Base-by-base conservation (phyloP, 306 rosid genomes). In the Dryas drummondii region DNA sequence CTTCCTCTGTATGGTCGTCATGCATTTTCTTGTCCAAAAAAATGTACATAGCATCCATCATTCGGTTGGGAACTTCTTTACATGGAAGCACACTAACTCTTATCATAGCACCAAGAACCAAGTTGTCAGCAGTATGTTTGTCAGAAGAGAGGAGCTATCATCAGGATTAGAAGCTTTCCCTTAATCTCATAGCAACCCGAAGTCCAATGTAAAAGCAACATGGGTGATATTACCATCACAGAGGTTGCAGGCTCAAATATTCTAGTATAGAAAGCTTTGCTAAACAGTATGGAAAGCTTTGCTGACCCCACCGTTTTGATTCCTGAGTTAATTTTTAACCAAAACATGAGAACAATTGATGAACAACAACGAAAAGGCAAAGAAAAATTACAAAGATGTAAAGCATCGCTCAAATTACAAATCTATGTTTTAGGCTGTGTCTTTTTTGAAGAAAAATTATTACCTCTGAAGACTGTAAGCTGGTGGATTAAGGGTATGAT, bases 21-120 rank as follows among this genome's bases (percentile, higher is more conserved):
- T 55, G 70, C 64, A 70, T 61, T 52, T 73, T 75, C 73, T 17
- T 11, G 51, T 49, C 60, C 72, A 15, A 32, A 76, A 60, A 70
- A 41, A 68, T 57, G 82, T 72, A 19, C 79, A 46, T 15, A 57
- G 65, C 75, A 63, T 72, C 84, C 75, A 63, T 72, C 84, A 65
- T 76, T 75, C 45, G 55, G 70, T 27, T 55, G 74, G 70, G 66
- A 75, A 60, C 70, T 81, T 66, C 37, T 58, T 79, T 58, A 50
- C 49, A 12, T 59, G 27, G 19, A 63, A 52, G 49, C 76, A 66
- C 76, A 66, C 52, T 66, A 22, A 73, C 42, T 55, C 50, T 14
- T 5, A 13, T 37, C 16, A 16, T 54, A 45, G 44, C 40, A 1
- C 53, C 50, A 57, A 54, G 58, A 16, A 53, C 51, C 64, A 37